These are phyloP conservation scores for Colletotrichum cordylinicola DNA, from an alignment of 2,329 filamentous ascomycete species.

Conservation along the genomic window DNA sequence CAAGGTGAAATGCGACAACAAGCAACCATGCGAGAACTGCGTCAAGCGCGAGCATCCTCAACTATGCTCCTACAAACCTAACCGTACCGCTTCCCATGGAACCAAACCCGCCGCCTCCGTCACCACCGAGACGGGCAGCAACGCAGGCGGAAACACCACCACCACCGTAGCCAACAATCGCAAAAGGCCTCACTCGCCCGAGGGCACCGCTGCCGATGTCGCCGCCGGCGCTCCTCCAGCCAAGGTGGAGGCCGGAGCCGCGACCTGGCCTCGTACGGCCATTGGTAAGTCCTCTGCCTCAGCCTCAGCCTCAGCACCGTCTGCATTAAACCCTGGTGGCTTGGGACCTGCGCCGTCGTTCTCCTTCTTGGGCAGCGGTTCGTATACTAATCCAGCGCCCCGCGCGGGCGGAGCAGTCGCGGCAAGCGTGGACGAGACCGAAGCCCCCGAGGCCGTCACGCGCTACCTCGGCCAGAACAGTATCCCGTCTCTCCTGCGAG, in stretches of 20 bases:
- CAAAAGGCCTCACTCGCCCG: conserved; percentile 52
- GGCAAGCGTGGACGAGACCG: conserved; percentile 57
- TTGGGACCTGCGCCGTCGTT: conserved; percentile 1
- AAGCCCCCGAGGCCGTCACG: conserved; percentile 55
- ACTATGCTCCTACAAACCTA: conserved; percentile 72
- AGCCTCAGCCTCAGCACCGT: not conserved
- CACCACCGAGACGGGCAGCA: conserved; percentile 22
- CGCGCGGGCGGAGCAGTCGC: conserved; percentile 21
- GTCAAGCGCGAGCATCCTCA: conserved; percentile 69
- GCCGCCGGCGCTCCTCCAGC: conserved; percentile 27
- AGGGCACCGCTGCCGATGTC: conserved; percentile 39
- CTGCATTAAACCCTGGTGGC: not conserved
- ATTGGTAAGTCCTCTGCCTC: conserved; percentile 36
- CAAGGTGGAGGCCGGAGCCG: conserved; percentile 43
- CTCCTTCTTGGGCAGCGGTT: conserved; percentile 8
- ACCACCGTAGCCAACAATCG: conserved; percentile 11
- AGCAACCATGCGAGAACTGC: conserved; percentile 72
- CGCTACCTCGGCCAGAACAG: conserved; percentile 72
- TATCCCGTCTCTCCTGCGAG: conserved; percentile 68
- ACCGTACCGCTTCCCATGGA: conserved; percentile 43
- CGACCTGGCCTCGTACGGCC: conserved; percentile 43
- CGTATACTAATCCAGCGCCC: conserved; percentile 14
- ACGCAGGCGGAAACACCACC: conserved; percentile 28
- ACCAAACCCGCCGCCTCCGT: conserved; percentile 31
- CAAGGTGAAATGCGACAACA: conserved; percentile 74